phyloP scores from a whole-genome alignment of 176 grass and related monocot species.

The Otatea glauca region DNA sequence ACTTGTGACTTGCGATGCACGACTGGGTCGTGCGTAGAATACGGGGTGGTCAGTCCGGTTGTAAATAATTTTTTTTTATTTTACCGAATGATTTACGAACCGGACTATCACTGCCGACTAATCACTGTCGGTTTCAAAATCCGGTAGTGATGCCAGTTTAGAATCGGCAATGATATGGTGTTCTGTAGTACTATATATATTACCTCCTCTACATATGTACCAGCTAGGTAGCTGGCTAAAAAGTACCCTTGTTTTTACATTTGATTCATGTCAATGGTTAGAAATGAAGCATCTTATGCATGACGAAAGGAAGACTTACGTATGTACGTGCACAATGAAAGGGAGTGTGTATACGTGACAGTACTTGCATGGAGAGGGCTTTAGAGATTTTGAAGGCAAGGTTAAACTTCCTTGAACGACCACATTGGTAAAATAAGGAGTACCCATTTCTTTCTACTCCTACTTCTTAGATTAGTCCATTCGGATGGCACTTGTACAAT shows the following conservation, averaged over 20 bases:
- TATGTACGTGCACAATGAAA: constrained; percentile 22
- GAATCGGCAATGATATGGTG: no score
- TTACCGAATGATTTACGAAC: no score
- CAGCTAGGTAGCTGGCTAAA: background rate
- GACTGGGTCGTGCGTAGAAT: no score
- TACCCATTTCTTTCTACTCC: constrained; percentile 21
- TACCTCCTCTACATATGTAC: background rate
- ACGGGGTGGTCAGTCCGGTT: no score
- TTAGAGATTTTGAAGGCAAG: background rate
- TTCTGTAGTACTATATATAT: no score
- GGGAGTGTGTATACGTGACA: background rate
- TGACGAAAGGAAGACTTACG: background rate
- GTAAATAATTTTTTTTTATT: no score
- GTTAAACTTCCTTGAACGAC: constrained; percentile 11
- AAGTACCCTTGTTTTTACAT: background rate
- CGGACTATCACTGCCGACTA: no score
- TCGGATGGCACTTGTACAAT: background rate
- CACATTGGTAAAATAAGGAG: constrained; percentile 32
- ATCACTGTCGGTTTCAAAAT: no score
- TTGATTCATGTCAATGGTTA: background rate
- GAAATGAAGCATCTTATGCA: background rate
- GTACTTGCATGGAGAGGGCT: constrained; percentile 27
- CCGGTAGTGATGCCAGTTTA: no score
- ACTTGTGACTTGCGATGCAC: no score
- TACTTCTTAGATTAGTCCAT: background rate